Base-by-base conservation (phyloP, 495 filamentous ascomycete genomes). In the Penicillium daleae region DNA sequence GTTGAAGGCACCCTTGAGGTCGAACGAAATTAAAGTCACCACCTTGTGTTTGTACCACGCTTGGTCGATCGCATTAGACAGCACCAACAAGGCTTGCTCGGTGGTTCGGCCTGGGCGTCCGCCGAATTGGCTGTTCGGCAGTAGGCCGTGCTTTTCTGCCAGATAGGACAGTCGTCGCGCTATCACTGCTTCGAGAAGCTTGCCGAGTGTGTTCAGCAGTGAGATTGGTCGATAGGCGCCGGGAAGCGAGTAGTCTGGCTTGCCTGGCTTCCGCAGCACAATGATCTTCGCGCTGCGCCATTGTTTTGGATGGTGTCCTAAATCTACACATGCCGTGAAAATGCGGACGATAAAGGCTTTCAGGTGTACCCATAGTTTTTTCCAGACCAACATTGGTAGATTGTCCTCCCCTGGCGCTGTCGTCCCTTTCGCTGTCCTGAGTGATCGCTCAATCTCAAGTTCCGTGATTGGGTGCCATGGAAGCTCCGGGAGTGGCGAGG, bases 1-100 rank as follows among this genome's bases (percentile, higher is more conserved):
- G 33, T 72, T 72, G 33, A 74, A 74, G 42, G 67, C 72, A 0
- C 67, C 66, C 55, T 72, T 74, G 1, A 72, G 67, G 49, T 74
- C 62, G 39, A 74, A 74, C 26, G 60, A 42, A 0, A 74, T 31
- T 0, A 72, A 55, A 0, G 55, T 70, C 3, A 73, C 54, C 7
- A 73, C 63, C 46, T 59, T 64, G 3, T 50, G 33, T 65, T 46
- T 44, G 2, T 61, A 56, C 66, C 59, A 74, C 22, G 70, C 72
- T 58, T 42, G 59, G 62, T 73, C 62, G 37, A 71, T 70, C 3
- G 68, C 61, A 29, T 66, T 73, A 2, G 54, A 22, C 0, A 73
- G 63, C 3, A 71, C 62, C 10, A 71, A 53, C 10, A 74, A 49
- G 26, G 68, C 68, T 33, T 71, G 52, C 44, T 75, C 70, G 3